A percentile compares a stretch with the other conserved stretches of the same genome.
phyloP scores from a whole-genome alignment of 345 rosid species.

The Clausena lansium region DNA sequence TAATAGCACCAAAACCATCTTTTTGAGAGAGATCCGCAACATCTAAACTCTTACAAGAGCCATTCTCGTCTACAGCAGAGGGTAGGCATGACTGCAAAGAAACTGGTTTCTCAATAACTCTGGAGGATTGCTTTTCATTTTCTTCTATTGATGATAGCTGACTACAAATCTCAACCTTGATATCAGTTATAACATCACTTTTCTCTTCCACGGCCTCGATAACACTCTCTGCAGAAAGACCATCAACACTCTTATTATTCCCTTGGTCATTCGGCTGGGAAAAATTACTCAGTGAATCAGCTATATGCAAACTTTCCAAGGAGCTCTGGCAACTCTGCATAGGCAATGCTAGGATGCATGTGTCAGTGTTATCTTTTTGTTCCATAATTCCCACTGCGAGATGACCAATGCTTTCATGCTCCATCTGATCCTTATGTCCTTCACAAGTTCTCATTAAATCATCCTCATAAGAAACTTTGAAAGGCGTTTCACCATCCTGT shows the following conservation, averaged over 20 bases:
- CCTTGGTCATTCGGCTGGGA: slow-evolving; percentile 24
- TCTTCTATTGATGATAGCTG: slow-evolving; percentile 27
- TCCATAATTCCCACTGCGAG: slow-evolving; percentile 20
- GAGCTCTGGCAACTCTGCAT: slow-evolving; percentile 14
- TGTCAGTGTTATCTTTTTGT: slow-evolving; percentile 17
- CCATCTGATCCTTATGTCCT: slow-evolving; percentile 3
- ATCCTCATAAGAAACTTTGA: slow-evolving; percentile 13
- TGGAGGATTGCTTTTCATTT: slow-evolving; percentile 26
- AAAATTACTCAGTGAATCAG: slow-evolving; percentile 24
- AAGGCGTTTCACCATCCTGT: slow-evolving; percentile 15
- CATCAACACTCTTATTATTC: slow-evolving; percentile 14
- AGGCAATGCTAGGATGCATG: slow-evolving; percentile 13
- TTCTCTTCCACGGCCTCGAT: slow-evolving; percentile 29
- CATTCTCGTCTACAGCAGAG: slow-evolving; percentile 20
- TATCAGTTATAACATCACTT: slow-evolving; percentile 31
- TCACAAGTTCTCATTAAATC: slow-evolving; percentile 18
- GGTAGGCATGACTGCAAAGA: slow-evolving; percentile 19
- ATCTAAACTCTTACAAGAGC: slow-evolving; percentile 29
- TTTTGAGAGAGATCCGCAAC: slow-evolving; percentile 24
- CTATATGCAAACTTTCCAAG: slow-evolving; percentile 21
- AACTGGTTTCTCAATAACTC: slow-evolving; percentile 16
- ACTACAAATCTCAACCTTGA: slow-evolving; percentile 23
- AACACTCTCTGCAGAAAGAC: slow-evolving; percentile 16
- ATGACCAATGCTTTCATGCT: slow-evolving; percentile 23
- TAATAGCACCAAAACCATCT: slow-evolving; percentile 22